These are phyloP conservation scores for Pneumocystis wakefieldiae DNA, from an alignment of 1,139 yeast genomes.

Conservation along the genomic window DNA sequence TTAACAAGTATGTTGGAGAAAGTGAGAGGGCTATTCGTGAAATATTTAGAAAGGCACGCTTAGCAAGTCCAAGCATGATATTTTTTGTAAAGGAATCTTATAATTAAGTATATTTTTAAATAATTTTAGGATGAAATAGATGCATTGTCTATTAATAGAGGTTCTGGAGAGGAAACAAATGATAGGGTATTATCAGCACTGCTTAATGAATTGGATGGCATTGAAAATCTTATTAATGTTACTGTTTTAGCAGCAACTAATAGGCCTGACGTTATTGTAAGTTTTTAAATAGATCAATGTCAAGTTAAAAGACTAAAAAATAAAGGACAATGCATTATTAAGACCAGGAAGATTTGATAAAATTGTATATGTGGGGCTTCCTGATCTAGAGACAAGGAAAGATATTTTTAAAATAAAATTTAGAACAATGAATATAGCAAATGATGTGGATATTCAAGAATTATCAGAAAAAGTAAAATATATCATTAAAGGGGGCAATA, in stretches of 20 bases:
- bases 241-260: slow-evolving; percentile 93
- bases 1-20: slow-evolving; percentile 94
- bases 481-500: background rate
- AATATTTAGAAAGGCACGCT: slow-evolving; percentile 80
- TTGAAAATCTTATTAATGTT: slow-evolving; percentile 93
- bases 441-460: slow-evolving; percentile 38
- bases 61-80: slow-evolving; percentile 85
- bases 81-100: slow-evolving; percentile 91
- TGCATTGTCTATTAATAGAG: slow-evolving; percentile 57
- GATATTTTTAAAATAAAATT: slow-evolving; percentile 54
- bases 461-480: slow-evolving; percentile 32
- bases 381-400: slow-evolving; percentile 49
- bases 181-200: slow-evolving; percentile 94
- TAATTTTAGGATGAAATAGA: background rate
- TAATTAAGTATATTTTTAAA: slow-evolving; percentile 51
- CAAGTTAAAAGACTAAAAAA: slow-evolving; percentile 41
- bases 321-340: slow-evolving; percentile 83
- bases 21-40: slow-evolving; percentile 91
- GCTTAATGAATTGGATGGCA: slow-evolving; percentile 98
- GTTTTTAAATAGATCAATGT: background rate
- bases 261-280: slow-evolving; percentile 25
- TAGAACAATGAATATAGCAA: slow-evolving; percentile 26
- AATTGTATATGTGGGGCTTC: slow-evolving; percentile 80
- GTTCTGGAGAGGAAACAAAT: slow-evolving; percentile 82
- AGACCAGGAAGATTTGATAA: slow-evolving; percentile 95